phyloP scores from a whole-genome alignment of 331 rosid genomes.

The Ulmus americana region DNA sequence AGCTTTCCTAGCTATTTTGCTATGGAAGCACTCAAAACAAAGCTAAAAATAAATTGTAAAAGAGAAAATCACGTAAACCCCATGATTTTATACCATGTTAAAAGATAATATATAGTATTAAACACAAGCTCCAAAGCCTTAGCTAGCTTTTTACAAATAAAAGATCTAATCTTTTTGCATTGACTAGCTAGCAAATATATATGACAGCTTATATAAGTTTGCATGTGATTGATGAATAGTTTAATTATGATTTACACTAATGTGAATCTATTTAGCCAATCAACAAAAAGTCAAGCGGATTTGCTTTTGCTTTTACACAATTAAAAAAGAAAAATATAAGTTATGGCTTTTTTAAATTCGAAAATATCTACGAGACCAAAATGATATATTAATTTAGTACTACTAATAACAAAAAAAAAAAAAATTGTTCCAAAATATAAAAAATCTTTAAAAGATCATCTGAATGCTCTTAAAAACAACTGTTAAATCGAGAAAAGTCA shows the following conservation, averaged over 20 bases:
- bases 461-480: too few relatives aligned
- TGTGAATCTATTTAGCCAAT: slow-evolving; percentile 48
- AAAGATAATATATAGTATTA: slow-evolving; percentile 18
- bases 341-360: too few relatives aligned
- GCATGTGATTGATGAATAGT: slow-evolving; percentile 48
- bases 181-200: slow-evolving; percentile 2
- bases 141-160: not conserved
- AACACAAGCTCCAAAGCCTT: slow-evolving; percentile 36
- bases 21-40: slow-evolving; percentile 18
- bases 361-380: too few relatives aligned
- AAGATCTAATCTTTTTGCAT: slow-evolving; percentile 10
- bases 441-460: too few relatives aligned
- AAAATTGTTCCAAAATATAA: too few relatives aligned
- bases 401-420: too few relatives aligned
- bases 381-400: too few relatives aligned
- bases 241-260: slow-evolving; percentile 28
- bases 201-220: slow-evolving; percentile 13
- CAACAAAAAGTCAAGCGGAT: slow-evolving; percentile 35
- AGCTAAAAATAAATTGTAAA: not conserved
- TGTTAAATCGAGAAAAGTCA: too few relatives aligned
- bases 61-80: slow-evolving; percentile 22
- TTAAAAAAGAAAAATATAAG: too few relatives aligned
- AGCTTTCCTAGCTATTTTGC: slow-evolving; percentile 6
- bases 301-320: too few relatives aligned
- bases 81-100: slow-evolving; percentile 27